phyloP scores from a whole-genome alignment of 768 basidiomycete species.

The Steccherinum ochraceum region DNA sequence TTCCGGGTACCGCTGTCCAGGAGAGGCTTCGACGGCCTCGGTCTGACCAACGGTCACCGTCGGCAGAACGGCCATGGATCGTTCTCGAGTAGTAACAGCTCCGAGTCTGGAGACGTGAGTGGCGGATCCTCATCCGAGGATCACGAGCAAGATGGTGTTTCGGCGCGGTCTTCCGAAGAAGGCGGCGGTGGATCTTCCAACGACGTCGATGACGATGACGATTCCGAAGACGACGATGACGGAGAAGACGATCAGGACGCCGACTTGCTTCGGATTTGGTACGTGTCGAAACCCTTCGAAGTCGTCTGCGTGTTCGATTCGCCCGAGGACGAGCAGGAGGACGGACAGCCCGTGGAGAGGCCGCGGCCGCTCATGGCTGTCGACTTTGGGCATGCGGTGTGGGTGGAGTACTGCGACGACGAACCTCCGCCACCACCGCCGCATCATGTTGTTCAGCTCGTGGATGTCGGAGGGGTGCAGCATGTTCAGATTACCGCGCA shows the following conservation, averaged over 20 bases:
- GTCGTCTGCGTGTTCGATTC: conserved; percentile 58
- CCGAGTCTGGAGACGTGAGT: too few relatives aligned
- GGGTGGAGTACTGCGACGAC: conserved; percentile 55
- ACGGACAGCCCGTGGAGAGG: conserved; percentile 32
- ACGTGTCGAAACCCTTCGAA: conserved; percentile 65
- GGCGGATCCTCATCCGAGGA: too few relatives aligned
- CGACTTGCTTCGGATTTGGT: conserved; percentile 65
- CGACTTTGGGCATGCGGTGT: conserved; percentile 84
- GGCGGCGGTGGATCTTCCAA: conserved; percentile 16
- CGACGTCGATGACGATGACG: background rate
- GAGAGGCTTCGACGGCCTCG: conserved; percentile 21
- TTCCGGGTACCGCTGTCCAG: conserved; percentile 56
- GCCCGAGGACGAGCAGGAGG: conserved; percentile 32
- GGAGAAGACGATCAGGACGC: conserved; percentile 23
- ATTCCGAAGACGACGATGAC: background rate
- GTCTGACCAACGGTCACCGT: background rate
- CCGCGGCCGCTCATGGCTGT: conserved; percentile 73
- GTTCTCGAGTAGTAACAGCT: background rate
- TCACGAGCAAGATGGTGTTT: too few relatives aligned
- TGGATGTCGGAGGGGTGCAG: background rate
- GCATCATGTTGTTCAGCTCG: background rate
- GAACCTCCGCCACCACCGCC: conserved; percentile 1
- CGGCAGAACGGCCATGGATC: too few relatives aligned
- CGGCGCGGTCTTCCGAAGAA: conserved; percentile 45
- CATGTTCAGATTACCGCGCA: background rate